Evolutionary conservation across 495 filamentous ascomycete genomes (phyloP).

Genomic region (Penicillium bovifimosum): DNA sequence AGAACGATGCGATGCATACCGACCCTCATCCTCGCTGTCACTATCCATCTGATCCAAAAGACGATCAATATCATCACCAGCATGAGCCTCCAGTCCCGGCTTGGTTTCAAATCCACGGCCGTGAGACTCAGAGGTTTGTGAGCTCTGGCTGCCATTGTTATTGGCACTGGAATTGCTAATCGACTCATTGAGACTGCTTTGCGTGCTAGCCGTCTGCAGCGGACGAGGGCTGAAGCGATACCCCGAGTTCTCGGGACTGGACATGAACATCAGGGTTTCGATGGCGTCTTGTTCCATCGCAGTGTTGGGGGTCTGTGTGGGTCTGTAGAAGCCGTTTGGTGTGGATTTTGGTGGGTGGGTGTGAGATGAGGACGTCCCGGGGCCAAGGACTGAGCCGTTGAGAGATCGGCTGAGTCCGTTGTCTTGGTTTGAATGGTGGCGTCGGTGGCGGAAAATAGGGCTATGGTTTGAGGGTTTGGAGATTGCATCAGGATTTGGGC

Average conservation of each 20-base stretch:
- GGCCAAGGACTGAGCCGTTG: constrained; percentile 21
- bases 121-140: constrained; percentile 17
- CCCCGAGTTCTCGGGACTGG: constrained; percentile 71
- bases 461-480: constrained; percentile 16
- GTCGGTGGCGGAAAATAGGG: constrained; percentile 29
- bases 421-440: constrained; percentile 37
- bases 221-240: constrained; percentile 36
- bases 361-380: constrained; percentile 29
- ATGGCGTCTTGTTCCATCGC: constrained; percentile 81
- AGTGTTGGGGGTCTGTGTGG: constrained; percentile 59
- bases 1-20: constrained; percentile 19
- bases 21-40: constrained; percentile 35
- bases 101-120: constrained; percentile 3
- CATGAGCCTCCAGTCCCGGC: constrained; percentile 29
- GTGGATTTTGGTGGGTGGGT: constrained; percentile 18
- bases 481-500: constrained; percentile 38
- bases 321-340: constrained; percentile 23
- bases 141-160: constrained; percentile 13
- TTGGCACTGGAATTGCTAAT: constrained; percentile 16
- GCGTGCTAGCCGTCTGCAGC: constrained; percentile 19
- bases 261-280: constrained; percentile 82
- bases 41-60: constrained; percentile 50
- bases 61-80: constrained; percentile 48
- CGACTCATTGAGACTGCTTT: constrained; percentile 30
- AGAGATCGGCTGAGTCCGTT: constrained; percentile 13